Base-by-base conservation (phyloP, 2,329 filamentous ascomycete genomes). In the Simplicillium aogashimaense region DNA sequence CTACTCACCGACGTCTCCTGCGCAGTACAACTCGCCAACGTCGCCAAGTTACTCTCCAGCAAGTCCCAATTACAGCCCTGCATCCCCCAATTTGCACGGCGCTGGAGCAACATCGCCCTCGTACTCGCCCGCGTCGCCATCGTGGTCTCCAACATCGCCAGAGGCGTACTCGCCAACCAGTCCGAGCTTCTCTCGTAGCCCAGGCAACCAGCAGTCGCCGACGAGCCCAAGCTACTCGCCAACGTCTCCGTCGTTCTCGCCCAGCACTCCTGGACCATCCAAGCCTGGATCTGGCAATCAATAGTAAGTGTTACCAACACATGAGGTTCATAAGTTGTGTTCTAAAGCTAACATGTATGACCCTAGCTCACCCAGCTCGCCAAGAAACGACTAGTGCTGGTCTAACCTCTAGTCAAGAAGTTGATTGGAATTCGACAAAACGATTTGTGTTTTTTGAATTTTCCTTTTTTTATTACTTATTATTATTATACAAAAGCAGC, bases 71-170 rank as follows among this genome's bases (percentile, higher is more conserved):
- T 86, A 86, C 63, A 83, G 78, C 53, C 81, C 80, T n/a, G 76
- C 79, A 3, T 81, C 75, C 38, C 80, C 69, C 50, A 76, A 69
- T 55, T 61, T 72, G 50, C 67, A 59, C 54, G 62, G 47, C 37
- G 51, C 49, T 28, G 59, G 58, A 4, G 58, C 70, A 10, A 69
- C 74, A 28, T 73, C 78, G 46, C 76, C 70, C n/a, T 71, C 69
- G 4, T 83, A 82, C 60, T 77, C 72, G 28, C 82, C 83, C 36
- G 79, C 79, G 3, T 86, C 83, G 37, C 83, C 83, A n/a, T 76
- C 72, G 17, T 89, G 85, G 67, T 88, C 84, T 42, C 84, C 86
- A 3, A 85, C 83, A 7, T 88, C 83, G 32, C 75, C 75, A 11
- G 68, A 70, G 45, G 67, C 70, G 3, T 81, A 81, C 62, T 80